Base-by-base conservation (phyloP, 192 early-diverging fungal species). In the Backusella mclennaniae region DNA sequence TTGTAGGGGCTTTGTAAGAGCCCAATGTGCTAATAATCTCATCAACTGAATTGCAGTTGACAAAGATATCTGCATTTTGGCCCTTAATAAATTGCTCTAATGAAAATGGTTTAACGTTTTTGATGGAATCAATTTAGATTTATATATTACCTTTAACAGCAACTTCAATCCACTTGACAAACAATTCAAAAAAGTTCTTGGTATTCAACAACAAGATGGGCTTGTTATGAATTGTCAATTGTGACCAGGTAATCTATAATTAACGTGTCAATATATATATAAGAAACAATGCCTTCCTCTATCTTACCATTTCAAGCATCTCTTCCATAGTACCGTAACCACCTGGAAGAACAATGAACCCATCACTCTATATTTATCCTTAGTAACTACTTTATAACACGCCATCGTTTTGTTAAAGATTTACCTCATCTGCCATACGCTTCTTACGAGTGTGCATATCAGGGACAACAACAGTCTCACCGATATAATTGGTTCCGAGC, bases 281-380 rank as follows among this genome's bases (percentile, higher is more conserved):
- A 49, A 49, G 38, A 39, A 39, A 49, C 1, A 1, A n/a, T 19
- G 0, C n/a, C 46, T 1, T 19, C 19, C 19, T 49, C 19, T 49
- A 15, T n/a, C 46, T 49, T 49, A 49, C 46, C 26, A 92, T 86
- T 83, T 97, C 96, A 4, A 96, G 80, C 63, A 96, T 82, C 79
- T 97, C 96, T 77, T 97, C 95, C 79, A 96, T 85, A 0, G 96
- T 97, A 23, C 94, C 94, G 75, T 86, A 92, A 5, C 96, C 96
- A 23, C 96, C 96, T 0, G 96, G 96, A 44, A 97, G 84, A 15
- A 92, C 90, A 26, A 96, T 86, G 74, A 96, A 97, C 4, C 90
- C 94, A 72, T 87, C 83, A 21, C 87, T 78, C 85, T 88, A 56
- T 7, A 49, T 49, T 49, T 6, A 17, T 19, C 0, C 19, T 17